Evolutionary conservation across 2,329 filamentous ascomycete genomes (phyloP).

Genomic region (Colletotrichum kahawae): DNA sequence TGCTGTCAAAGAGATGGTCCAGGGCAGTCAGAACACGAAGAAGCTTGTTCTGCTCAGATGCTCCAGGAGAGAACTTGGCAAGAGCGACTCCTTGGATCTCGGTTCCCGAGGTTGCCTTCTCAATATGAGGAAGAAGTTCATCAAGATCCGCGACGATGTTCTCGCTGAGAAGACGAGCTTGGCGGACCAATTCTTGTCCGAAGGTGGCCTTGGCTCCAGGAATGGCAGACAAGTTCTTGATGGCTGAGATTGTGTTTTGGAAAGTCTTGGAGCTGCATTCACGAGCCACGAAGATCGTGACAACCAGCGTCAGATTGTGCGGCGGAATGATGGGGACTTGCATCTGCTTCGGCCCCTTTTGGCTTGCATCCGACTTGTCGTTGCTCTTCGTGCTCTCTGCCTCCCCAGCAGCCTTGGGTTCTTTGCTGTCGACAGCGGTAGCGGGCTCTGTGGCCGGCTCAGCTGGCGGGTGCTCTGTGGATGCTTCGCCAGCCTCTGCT

Average conservation of each 20-base stretch:
- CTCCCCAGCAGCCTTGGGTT: not conserved
- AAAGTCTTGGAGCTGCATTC: constrained; percentile 99
- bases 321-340: constrained; percentile 86
- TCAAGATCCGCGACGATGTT: constrained; percentile 85
- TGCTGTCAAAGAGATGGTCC: constrained; percentile 92
- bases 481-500: not conserved
- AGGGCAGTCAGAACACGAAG: constrained; percentile 90
- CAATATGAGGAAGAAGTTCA: constrained; percentile 84
- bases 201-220: constrained; percentile 89
- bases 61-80: constrained; percentile 93
- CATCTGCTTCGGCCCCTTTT: constrained; percentile 63
- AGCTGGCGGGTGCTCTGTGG: constrained; percentile 23
- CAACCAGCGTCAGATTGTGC: constrained; percentile 89
- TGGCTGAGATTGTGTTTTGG: constrained; percentile 96
- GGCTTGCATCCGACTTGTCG: constrained; percentile 44
- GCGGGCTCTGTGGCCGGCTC: constrained; percentile 24
- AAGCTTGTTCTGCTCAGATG: constrained; percentile 95
- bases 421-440: constrained; percentile 11
- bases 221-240: constrained; percentile 95
- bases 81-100: constrained; percentile 95
- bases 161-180: constrained; percentile 84
- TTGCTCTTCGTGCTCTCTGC: constrained; percentile 37
- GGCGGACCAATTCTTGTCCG: constrained; percentile 88
- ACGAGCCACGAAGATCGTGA: constrained; percentile 93
- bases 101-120: constrained; percentile 84